Conservation (phyloP, 352 stramenopile genomes). For the Phytophthora vignae region DNA sequence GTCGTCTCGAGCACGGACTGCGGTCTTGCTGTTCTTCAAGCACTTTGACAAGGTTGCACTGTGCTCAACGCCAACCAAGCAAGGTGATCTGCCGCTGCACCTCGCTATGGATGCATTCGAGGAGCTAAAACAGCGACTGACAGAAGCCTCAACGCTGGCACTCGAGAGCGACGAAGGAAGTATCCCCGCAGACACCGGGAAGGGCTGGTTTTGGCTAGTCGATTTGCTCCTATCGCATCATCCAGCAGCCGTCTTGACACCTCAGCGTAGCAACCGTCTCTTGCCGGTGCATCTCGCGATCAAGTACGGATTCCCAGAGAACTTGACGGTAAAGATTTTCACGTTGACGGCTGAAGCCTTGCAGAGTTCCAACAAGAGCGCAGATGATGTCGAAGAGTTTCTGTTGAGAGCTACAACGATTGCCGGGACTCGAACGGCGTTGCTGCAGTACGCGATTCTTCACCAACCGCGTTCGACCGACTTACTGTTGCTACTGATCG, state of each 20-base stretch:
- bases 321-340: slow-evolving; percentile 29
- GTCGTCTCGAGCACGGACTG: slow-evolving; percentile 32
- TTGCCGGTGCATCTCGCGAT: slow-evolving; percentile 55
- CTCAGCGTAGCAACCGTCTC: slow-evolving; percentile 36
- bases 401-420: slow-evolving; percentile 43
- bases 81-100: slow-evolving; percentile 60
- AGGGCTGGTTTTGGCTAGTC: slow-evolving; percentile 45
- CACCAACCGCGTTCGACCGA: slow-evolving; percentile 40
- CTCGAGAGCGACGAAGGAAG: background rate
- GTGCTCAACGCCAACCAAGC: slow-evolving; percentile 44
- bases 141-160: background rate
- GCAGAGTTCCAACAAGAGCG: slow-evolving; percentile 1
- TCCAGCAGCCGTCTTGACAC: slow-evolving; percentile 26
- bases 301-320: slow-evolving; percentile 47
- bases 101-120: slow-evolving; percentile 58
- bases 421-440: slow-evolving; percentile 44
- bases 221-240: slow-evolving; percentile 28
- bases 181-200: background rate
- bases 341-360: slow-evolving; percentile 14
- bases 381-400: slow-evolving; percentile 1
- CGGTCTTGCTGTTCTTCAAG: slow-evolving; percentile 54
- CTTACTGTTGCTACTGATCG: slow-evolving; percentile 47
- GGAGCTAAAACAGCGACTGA: slow-evolving; percentile 25
- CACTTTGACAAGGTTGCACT: slow-evolving; percentile 32
- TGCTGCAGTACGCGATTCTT: slow-evolving; percentile 68